phyloP scores from a whole-genome alignment of 2,329 filamentous ascomycete species.

The Exophiala sideris region DNA sequence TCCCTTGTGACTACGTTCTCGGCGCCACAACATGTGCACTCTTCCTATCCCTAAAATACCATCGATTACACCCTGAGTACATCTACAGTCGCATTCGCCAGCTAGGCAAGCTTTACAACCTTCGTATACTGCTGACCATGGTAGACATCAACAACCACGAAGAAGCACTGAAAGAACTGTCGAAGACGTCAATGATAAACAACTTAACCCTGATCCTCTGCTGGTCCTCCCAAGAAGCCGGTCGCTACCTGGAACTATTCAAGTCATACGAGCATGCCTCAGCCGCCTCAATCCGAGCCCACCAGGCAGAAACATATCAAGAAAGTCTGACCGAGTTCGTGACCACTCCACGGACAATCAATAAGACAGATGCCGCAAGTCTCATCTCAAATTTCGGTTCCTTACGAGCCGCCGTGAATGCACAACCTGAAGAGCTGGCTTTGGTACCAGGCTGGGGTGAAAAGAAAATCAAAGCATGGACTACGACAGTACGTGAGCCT shows the following conservation, averaged over 20 bases:
- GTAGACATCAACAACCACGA: conserved; percentile 96
- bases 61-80: conserved; percentile 95
- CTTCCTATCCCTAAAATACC: conserved; percentile 94
- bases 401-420: conserved; percentile 80
- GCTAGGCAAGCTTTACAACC: conserved; percentile 78
- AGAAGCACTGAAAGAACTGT: conserved; percentile 80
- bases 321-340: conserved; percentile 90
- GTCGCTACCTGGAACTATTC: conserved; percentile 88
- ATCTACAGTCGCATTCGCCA: conserved; percentile 89
- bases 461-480: conserved; percentile 89
- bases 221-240: conserved; percentile 92
- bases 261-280: conserved; percentile 92
- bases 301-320: conserved; percentile 77
- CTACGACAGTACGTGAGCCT: conserved; percentile 73
- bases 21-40: conserved; percentile 84
- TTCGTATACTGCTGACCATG: conserved; percentile 83
- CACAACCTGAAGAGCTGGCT: conserved; percentile 77
- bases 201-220: conserved; percentile 88
- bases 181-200: conserved; percentile 88
- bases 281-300: conserved; percentile 74
- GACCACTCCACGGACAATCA: conserved; percentile 82
- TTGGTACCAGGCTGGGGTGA: conserved; percentile 91
- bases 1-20: conserved; percentile 89
- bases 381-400: conserved; percentile 91
- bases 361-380: conserved; percentile 90